Evolutionary conservation across 1,139 yeast genomes (phyloP), one percentile per base, ranked within the genome.

Genomic region (Yamadazyma sp.): DNA sequence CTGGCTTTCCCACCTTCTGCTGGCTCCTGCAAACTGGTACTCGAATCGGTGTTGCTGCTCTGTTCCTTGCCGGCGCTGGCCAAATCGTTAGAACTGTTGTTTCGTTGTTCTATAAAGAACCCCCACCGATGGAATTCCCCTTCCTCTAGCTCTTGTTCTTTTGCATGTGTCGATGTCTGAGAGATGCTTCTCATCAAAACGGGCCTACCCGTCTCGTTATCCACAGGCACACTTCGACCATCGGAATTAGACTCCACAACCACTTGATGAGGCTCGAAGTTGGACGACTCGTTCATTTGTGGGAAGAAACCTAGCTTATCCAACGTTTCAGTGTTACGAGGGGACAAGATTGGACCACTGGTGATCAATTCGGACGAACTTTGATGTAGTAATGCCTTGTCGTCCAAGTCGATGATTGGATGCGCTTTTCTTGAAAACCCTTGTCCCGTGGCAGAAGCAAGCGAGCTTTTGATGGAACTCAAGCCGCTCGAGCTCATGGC

Each of bases 91-190:
- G 26, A 39, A 34, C 50, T 50, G 40, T 58, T 53, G 38, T 51
- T 52, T 45, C 80, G 75, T 55, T 79, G 86, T 54, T 82, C 86
- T 51, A 83, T 81, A 53, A 79, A 83, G 53, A 76, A 78, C 12
- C 95, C 95, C 79, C 87, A 79, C 61, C 85, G 81, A 61, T 87
- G 96, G 46, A 88, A 73, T 54, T 87, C 95, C 49, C 96, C 97
- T 68, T 89, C 97, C 60, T 89, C 97, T 47, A 82, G 80, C 54
- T 88, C 96, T 58, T 84, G 88, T 48, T 76, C 79, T 56, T 80
- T 84, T 16, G 89, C 85, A 49, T 81, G 81, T 5, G 77, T 54
- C 0, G 87, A 81, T 0, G 87, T 81, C 47, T 78, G 84, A 1
- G 88, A 81, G 5, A 79, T 66, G 3, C 81, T 77, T 51, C 82